These are phyloP conservation scores for Phytophthora chlamydospora DNA, from an alignment of 352 stramenopile species.

Conservation along the genomic window DNA sequence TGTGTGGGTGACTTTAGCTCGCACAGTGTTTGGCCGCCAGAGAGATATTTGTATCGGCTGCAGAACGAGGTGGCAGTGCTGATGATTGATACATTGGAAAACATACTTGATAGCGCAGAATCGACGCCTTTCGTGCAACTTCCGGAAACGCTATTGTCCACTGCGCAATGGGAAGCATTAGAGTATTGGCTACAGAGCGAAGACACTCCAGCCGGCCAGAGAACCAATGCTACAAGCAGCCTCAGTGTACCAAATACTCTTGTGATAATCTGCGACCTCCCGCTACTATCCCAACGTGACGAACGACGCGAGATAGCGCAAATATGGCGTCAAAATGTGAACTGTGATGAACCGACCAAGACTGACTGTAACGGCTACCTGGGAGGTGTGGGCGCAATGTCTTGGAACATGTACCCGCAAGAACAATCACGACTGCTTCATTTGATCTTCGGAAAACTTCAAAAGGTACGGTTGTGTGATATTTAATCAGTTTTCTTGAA, in stretches of 20 bases:
- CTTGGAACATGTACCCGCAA: conserved; percentile 50
- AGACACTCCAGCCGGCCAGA: not conserved
- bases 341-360: not conserved
- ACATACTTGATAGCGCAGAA: conserved; percentile 22
- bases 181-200: conserved; percentile 28
- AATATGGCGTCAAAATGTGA: conserved; percentile 20
- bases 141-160: conserved; percentile 37
- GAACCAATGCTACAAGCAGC: not conserved
- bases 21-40: conserved; percentile 6
- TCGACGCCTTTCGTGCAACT: conserved; percentile 33
- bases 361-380: not conserved
- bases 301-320: conserved; percentile 14
- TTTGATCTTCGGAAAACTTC: conserved; percentile 45
- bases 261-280: conserved; percentile 62
- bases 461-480: conserved; percentile 24
- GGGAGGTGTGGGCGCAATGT: conserved; percentile 4
- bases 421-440: conserved; percentile 43
- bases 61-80: conserved; percentile 34
- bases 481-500: not conserved
- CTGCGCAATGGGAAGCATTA: conserved; percentile 43
- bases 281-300: conserved; percentile 31
- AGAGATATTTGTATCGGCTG: conserved; percentile 38
- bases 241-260: conserved; percentile 22
- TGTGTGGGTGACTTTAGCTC: conserved; percentile 28
- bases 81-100: conserved; percentile 53